A percentile compares a stretch with the other conserved stretches of the same genome.
phyloP scores from a whole-genome alignment of 2,329 filamentous ascomycete species.

The Colletotrichum sp. region DNA sequence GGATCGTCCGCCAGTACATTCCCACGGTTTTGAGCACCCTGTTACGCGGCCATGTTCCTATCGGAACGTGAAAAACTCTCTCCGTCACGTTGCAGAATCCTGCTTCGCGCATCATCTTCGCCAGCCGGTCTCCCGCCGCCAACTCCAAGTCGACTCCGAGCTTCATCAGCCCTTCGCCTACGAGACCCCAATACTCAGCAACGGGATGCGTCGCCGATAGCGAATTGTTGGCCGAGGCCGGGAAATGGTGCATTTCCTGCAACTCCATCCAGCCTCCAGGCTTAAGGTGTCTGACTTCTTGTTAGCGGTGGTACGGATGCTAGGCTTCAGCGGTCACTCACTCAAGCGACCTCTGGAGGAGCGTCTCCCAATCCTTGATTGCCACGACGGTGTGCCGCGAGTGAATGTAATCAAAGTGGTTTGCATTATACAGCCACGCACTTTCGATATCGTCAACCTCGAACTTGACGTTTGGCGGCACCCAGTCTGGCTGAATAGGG shows the following conservation, averaged over 20 bases:
- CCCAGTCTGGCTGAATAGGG: slow-evolving; percentile 61
- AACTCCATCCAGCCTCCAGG: slow-evolving; percentile 62
- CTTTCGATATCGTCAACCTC: slow-evolving; percentile 64
- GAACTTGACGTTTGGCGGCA: slow-evolving; percentile 62
- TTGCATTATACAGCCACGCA: slow-evolving; percentile 57
- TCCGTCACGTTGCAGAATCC: slow-evolving; percentile 59
- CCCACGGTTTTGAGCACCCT: slow-evolving; percentile 56
- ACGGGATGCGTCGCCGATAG: slow-evolving; percentile 46
- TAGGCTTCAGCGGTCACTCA: slow-evolving; percentile 31
- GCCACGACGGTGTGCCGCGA: slow-evolving; percentile 61
- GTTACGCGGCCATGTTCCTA: slow-evolving; percentile 60
- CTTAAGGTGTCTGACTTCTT: slow-evolving; percentile 48
- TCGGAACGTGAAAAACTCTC: slow-evolving; percentile 55
- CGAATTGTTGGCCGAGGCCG: slow-evolving; percentile 45
- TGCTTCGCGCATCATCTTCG: slow-evolving; percentile 51
- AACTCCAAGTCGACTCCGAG: slow-evolving; percentile 54
- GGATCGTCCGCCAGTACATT: slow-evolving; percentile 54
- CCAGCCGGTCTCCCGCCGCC: slow-evolving; percentile 44
- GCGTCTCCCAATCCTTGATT: slow-evolving; percentile 58
- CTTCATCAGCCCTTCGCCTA: slow-evolving; percentile 46
- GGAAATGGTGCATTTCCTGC: slow-evolving; percentile 58
- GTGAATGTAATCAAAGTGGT: slow-evolving; percentile 67
- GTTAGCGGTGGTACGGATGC: background rate
- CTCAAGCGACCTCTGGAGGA: slow-evolving; percentile 53
- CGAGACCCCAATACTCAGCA: slow-evolving; percentile 50